phyloP scores from a whole-genome alignment of 106 monocot species.

The Xerophyta viscosa region DNA sequence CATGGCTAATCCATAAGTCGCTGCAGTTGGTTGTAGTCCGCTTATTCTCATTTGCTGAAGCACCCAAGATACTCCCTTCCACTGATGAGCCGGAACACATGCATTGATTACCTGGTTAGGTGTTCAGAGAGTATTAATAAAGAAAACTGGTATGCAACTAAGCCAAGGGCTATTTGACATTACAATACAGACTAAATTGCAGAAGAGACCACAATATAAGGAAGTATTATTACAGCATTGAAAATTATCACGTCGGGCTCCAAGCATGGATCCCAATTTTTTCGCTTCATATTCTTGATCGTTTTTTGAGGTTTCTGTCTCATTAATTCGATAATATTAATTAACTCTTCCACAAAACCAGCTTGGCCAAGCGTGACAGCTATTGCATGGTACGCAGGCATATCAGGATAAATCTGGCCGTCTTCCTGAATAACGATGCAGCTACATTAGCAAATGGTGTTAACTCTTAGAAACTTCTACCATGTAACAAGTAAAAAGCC shows the following conservation, averaged over 20 bases:
- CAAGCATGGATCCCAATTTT: constrained; percentile 14
- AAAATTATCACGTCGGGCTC: neutral
- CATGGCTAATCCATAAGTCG: constrained; percentile 1
- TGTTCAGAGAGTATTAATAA: neutral
- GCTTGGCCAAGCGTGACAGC: constrained; percentile 94
- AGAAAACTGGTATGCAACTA: no score
- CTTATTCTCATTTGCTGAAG: neutral
- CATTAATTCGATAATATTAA: constrained; percentile 55
- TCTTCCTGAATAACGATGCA: constrained; percentile 39
- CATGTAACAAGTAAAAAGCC: no score
- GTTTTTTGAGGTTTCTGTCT: constrained; percentile 62
- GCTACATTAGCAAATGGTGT: no score
- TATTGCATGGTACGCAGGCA: constrained; percentile 87
- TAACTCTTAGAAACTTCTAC: no score
- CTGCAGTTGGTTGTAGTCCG: neutral
- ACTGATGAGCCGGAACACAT: neutral
- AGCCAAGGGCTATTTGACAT: no score
- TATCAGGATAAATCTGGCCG: constrained; percentile 85
- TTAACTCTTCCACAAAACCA: constrained; percentile 73
- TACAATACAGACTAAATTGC: neutral
- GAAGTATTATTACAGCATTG: constrained; percentile 1
- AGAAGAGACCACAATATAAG: neutral
- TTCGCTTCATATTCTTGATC: constrained; percentile 56
- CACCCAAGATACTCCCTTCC: constrained; percentile 4
- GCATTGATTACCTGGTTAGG: neutral